These are phyloP conservation scores for Abrus precatorius DNA, from an alignment of 306 rosid species.

Conservation along the genomic window DNA sequence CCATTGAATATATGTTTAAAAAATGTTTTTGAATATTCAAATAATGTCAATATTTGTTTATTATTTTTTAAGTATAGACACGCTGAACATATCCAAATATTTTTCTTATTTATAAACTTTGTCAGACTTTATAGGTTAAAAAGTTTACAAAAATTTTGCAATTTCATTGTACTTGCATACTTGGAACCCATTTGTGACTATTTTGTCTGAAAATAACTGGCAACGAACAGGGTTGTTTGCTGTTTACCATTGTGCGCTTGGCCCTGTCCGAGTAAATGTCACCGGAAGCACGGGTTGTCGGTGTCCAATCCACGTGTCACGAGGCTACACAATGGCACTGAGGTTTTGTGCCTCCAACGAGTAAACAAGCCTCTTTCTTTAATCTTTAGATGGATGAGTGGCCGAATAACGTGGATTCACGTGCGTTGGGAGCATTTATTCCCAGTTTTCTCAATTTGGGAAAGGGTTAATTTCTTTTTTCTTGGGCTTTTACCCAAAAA, in stretches of 20 bases:
- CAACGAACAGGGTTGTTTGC: constrained; percentile 76
- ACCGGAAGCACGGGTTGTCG: constrained; percentile 72
- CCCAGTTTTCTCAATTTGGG: constrained; percentile 63
- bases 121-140: no score
- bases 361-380: neutral
- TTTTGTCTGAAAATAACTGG: constrained; percentile 61
- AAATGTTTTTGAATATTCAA: no score
- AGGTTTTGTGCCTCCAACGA: constrained; percentile 36
- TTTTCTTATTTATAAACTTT: no score
- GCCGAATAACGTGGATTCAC: constrained; percentile 41
- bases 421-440: constrained; percentile 56
- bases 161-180: no score
- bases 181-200: neutral
- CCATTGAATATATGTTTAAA: no score
- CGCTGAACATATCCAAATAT: no score
- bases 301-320: constrained; percentile 53
- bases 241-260: constrained; percentile 23
- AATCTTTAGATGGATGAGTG: neutral
- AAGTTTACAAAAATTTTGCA: no score
- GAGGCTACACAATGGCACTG: constrained; percentile 13
- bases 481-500: constrained; percentile 59
- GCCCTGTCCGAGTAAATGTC: constrained; percentile 40
- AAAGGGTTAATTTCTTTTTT: constrained; percentile 49
- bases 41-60: no score
- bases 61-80: no score